A percentile compares a stretch with the other conserved stretches of the same genome.
These are phyloP conservation scores for Claviceps paspali DNA, from an alignment of 2,329 filamentous ascomycete genomes.

Conservation along the genomic window DNA sequence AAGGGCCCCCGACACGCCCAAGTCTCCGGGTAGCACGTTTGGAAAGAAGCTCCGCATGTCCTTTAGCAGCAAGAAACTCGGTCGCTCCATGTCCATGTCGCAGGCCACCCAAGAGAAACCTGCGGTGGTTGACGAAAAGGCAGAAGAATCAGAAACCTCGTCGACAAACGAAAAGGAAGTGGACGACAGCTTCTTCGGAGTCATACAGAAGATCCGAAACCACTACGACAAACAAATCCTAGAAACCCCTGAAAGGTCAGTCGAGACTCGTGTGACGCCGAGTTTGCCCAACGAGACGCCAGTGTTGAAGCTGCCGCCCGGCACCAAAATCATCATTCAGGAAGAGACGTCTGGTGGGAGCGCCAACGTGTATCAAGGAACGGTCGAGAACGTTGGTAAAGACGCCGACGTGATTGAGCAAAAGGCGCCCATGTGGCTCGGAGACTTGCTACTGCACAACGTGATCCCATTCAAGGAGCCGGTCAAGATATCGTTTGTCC, in stretches of 20 bases:
- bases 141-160: conserved; percentile 48
- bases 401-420: conserved; percentile 77
- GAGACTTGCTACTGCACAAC: conserved; percentile 74
- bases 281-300: conserved; percentile 61
- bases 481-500: conserved; percentile 85
- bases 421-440: conserved; percentile 80
- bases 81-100: conserved; percentile 49
- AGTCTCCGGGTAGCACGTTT: conserved; percentile 49
- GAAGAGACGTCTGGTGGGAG: conserved; percentile 52
- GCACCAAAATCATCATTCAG: conserved; percentile 53
- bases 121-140: conserved; percentile 59
- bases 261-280: conserved; percentile 52
- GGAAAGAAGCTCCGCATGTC: conserved; percentile 77
- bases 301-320: conserved; percentile 54
- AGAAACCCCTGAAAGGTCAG: conserved; percentile 34
- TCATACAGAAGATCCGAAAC: conserved; percentile 56
- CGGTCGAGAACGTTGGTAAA: conserved; percentile 58
- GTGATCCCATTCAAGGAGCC: conserved; percentile 75
- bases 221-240: conserved; percentile 55
- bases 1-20: conserved; percentile 34
- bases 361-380: conserved; percentile 83
- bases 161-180: conserved; percentile 55
- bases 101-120: conserved; percentile 51
- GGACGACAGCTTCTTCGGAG: conserved; percentile 60
- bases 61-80: conserved; percentile 73